phyloP scores from a whole-genome alignment of 805 yeast species.

The Monosporozyma unispora region DNA sequence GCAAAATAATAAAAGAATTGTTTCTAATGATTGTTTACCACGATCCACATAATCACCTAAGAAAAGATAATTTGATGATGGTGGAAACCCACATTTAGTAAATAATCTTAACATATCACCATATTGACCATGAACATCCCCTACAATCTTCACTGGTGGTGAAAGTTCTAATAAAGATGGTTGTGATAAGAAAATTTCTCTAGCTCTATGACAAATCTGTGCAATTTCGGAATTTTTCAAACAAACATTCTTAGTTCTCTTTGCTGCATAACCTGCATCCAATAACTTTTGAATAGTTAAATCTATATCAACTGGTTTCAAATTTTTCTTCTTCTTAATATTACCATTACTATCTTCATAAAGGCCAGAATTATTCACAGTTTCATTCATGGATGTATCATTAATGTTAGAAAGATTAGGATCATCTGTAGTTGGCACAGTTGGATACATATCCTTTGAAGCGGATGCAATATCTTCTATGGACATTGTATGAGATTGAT shows the following conservation, averaged over 20 bases:
- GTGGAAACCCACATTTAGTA: constrained; percentile 96
- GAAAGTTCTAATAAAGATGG: constrained; percentile 82
- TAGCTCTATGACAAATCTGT: constrained; percentile 73
- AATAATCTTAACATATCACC: constrained; percentile 84
- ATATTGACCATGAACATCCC: constrained; percentile 96
- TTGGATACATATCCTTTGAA: neutral
- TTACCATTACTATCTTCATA: neutral
- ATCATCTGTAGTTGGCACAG: neutral
- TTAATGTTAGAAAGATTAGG: neutral
- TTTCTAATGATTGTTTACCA: constrained; percentile 92
- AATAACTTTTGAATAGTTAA: constrained; percentile 81
- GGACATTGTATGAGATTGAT: neutral
- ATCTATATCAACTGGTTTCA: constrained; percentile 53
- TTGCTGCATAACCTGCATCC: constrained; percentile 95
- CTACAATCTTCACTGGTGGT: constrained; percentile 74
- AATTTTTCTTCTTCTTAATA: constrained; percentile 15
- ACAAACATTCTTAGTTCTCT: constrained; percentile 82
- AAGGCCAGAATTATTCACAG: neutral
- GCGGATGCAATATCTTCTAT: neutral
- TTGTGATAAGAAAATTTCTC: constrained; percentile 83
- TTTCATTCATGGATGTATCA: neutral
- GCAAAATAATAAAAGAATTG: constrained; percentile 76
- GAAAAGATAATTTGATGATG: constrained; percentile 82
- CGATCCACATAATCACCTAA: constrained; percentile 96
- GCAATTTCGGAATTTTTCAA: constrained; percentile 85